Evolutionary conservation across 2,329 filamentous ascomycete species (phyloP).

Genomic region (Ceratocystis huliohia): DNA sequence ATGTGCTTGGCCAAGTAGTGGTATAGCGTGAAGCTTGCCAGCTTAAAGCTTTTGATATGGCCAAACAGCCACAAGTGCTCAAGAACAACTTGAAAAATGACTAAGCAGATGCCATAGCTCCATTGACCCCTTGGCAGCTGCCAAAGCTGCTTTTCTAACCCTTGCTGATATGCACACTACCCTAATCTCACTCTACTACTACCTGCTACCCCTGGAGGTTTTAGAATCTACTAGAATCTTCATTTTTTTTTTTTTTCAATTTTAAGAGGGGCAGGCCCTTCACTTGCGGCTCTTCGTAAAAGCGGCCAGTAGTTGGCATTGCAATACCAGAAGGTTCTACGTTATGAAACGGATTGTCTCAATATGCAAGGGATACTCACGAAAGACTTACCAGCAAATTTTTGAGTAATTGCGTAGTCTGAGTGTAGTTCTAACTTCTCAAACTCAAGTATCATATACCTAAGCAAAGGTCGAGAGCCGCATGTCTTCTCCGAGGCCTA

Average conservation of each 20-base stretch:
- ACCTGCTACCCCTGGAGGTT: not conserved
- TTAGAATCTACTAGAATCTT: constrained; percentile 4
- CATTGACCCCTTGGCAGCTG: not conserved
- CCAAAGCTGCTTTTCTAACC: not conserved
- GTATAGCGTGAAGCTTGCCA: not conserved
- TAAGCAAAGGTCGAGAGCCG: not conserved
- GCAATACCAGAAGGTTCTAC: not conserved
- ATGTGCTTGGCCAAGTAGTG: not conserved
- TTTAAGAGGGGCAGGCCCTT: not conserved
- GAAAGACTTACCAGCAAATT: not conserved
- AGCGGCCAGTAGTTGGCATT: not conserved
- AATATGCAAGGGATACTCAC: not conserved
- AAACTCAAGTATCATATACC: not conserved
- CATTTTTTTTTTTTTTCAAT: not conserved
- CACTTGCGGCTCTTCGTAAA: not conserved
- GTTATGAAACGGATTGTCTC: not conserved
- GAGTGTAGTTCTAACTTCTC: not conserved
- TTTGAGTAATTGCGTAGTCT: not conserved
- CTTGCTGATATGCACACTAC: not conserved
- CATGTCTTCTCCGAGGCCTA: not conserved
- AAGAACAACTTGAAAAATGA: not conserved
- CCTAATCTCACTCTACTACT: not conserved
- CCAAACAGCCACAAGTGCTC: not conserved
- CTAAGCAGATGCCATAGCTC: not conserved
- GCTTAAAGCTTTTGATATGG: not conserved